phyloP scores from a whole-genome alignment of 1,139 yeast species.

The Trichomonascaceae sp. region DNA sequence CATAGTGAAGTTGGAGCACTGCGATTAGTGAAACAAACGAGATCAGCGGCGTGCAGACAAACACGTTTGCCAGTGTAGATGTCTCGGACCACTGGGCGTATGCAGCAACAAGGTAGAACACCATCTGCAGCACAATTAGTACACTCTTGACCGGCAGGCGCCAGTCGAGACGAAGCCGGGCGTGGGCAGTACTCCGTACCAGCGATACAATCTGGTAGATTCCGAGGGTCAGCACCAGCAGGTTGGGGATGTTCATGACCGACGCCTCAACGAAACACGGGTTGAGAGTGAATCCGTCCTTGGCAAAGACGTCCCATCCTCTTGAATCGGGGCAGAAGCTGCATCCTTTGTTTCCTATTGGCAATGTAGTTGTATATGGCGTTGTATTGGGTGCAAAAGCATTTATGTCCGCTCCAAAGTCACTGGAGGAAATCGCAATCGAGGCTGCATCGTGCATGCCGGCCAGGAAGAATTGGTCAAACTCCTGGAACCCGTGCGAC shows the following conservation, averaged over 20 bases:
- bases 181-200: slow-evolving; percentile 16
- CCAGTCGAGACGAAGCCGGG: slow-evolving; percentile 24
- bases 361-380: too few relatives aligned
- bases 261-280: slow-evolving; percentile 76
- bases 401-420: too few relatives aligned
- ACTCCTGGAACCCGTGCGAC: too few relatives aligned
- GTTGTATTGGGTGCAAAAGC: too few relatives aligned
- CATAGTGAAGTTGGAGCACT: slow-evolving; percentile 46
- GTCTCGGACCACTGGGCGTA: slow-evolving; percentile 16
- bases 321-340: slow-evolving; percentile 34
- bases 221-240: slow-evolving; percentile 45
- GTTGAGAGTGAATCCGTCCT: slow-evolving; percentile 49
- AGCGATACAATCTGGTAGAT: slow-evolving; percentile 28
- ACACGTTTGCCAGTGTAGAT: slow-evolving; percentile 25
- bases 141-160: slow-evolving; percentile 30
- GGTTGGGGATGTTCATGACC: slow-evolving; percentile 38
- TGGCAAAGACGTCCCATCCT: slow-evolving; percentile 68
- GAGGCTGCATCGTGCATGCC: too few relatives aligned
- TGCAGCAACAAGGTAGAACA: slow-evolving; percentile 22
- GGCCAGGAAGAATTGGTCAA: too few relatives aligned
- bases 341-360: slow-evolving; percentile 1
- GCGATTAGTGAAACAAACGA: slow-evolving; percentile 35
- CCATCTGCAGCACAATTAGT: slow-evolving; percentile 33
- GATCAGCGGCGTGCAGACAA: slow-evolving; percentile 31
- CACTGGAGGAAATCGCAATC: too few relatives aligned